Evolutionary conservation across 2,329 filamentous ascomycete species (phyloP), one percentile per base, ranked within the genome.

Genomic region (Setomelanomma holmii): DNA sequence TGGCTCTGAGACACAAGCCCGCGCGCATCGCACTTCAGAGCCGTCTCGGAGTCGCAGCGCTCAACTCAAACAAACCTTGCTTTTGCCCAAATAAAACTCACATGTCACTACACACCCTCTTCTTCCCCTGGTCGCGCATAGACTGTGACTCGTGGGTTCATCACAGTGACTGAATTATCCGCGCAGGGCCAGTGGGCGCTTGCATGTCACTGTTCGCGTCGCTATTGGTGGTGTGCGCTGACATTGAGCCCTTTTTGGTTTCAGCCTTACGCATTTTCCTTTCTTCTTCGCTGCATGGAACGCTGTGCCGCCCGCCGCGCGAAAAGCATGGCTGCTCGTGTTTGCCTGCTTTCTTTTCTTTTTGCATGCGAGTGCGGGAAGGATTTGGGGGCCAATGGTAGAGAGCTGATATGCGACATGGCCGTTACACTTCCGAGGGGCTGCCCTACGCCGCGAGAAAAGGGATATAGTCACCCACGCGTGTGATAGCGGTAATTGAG

Each of bases 1-100:
- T 66, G 66, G 62, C 50, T 60, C 60, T 63, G 64, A 68, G 63
- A 69, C 66, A 62, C 49, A 42, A 49, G 40, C 22, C 24, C 46
- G 51, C 24, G 47, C 38, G 45, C 58, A 55, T 21, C 5, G 51
- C 45, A 50, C 53, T 56, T 67, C 62, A 61, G 49, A 46, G 47
- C 36, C 36, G 55, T 45, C 47, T 51, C 55, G 36, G 27, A 51
- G 35, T 33, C 35, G 11, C 48, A 38, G 43, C 21, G 5, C 27
- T 30, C 27, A 16, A 36, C 34, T 12, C 41, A 11, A 46, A 41
- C 30, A 27, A 46, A 38, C 40, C 53, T n/a, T n/a, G n/a, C n/a
- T 51, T 53, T 56, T 50, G 43, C 38, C 23, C 46, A 34, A 41
- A 36, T 27, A n/a, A 36, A 43, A 30, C 53, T 45, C 38, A 49